Evolutionary conservation across 352 stramenopile genomes (phyloP).

Genomic region (Phytophthora fragariaefolia): DNA sequence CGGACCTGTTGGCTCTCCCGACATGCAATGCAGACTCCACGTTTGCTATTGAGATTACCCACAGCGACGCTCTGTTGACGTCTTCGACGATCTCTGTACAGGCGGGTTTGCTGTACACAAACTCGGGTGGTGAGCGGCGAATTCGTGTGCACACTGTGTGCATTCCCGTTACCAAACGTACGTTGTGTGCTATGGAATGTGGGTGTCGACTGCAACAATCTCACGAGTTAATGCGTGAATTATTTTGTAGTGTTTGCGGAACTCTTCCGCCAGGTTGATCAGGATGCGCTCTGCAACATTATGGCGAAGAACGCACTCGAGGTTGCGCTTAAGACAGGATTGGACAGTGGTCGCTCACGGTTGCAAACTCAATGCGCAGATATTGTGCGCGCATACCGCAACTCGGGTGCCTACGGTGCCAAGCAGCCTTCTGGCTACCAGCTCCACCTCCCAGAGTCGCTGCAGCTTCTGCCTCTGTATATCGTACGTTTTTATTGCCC

Average conservation of each 20-base stretch:
- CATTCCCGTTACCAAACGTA: conserved; percentile 92
- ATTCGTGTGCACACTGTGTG: conserved; percentile 99
- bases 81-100: conserved; percentile 96
- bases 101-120: conserved; percentile 98
- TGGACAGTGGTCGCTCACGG: conserved; percentile 94
- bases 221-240: background rate
- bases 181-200: conserved; percentile 19
- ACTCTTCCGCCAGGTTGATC: conserved; percentile 93
- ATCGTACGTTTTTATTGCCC: conserved; percentile 59
- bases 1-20: conserved; percentile 97
- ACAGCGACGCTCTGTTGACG: conserved; percentile 96
- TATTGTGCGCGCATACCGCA: conserved; percentile 93
- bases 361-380: conserved; percentile 94
- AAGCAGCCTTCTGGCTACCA: conserved; percentile 80
- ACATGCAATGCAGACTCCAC: conserved; percentile 96
- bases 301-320: conserved; percentile 96
- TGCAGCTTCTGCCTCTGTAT: conserved; percentile 97
- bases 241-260: conserved; percentile 81
- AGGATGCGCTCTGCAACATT: conserved; percentile 95
- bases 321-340: conserved; percentile 92
- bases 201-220: background rate
- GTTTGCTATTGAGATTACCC: conserved; percentile 97
- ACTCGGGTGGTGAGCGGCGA: conserved; percentile 94
- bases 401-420: conserved; percentile 72
- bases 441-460: conserved; percentile 88